Evolutionary conservation across 106 monocot species (phyloP).

Genomic region (Triglochin maritima): DNA sequence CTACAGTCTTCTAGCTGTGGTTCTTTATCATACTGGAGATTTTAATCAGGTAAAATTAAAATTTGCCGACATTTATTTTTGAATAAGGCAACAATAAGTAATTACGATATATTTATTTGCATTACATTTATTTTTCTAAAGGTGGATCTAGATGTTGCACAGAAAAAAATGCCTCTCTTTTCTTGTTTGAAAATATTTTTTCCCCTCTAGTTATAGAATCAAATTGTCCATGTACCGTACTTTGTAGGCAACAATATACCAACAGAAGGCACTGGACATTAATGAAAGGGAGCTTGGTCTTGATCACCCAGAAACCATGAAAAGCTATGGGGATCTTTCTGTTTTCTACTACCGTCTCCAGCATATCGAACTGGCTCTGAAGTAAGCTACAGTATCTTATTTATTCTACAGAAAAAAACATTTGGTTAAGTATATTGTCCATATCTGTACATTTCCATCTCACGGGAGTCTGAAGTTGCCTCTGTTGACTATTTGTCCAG

Average conservation of each 20-base stretch:
- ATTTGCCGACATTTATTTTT: background rate
- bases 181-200: background rate
- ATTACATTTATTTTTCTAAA: too few relatives aligned
- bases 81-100: background rate
- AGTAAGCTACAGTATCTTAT: conserved; percentile 37
- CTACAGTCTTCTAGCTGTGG: conserved; percentile 88
- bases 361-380: conserved; percentile 83
- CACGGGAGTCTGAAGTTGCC: background rate
- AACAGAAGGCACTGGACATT: conserved; percentile 90
- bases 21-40: conserved; percentile 92
- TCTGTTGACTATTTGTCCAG: background rate
- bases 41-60: conserved; percentile 61
- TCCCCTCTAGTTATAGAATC: background rate
- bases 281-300: conserved; percentile 94
- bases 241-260: conserved; percentile 80
- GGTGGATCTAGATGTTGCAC: too few relatives aligned
- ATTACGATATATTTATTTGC: too few relatives aligned
- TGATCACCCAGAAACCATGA: conserved; percentile 95
- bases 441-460: too few relatives aligned
- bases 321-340: conserved; percentile 95
- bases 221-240: background rate
- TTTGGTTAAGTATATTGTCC: background rate
- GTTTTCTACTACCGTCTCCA: conserved; percentile 95
- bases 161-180: background rate
- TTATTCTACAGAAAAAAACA: background rate